phyloP scores from a whole-genome alignment of 2,329 filamentous ascomycete species.

The Fusarium sublunatum region DNA sequence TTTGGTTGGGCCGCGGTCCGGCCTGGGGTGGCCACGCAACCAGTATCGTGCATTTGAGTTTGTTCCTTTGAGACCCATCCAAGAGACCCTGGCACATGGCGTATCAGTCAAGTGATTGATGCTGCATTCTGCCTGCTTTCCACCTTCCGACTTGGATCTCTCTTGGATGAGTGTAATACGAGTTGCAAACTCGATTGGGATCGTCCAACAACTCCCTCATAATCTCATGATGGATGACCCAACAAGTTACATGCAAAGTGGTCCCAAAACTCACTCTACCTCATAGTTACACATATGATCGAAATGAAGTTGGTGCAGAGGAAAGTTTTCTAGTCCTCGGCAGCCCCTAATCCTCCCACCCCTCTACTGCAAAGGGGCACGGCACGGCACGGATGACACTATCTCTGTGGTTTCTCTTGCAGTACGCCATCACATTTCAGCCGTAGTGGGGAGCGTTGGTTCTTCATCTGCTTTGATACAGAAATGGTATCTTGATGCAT shows the following conservation, averaged over 20 bases:
- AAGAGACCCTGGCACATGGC: conserved; percentile 44
- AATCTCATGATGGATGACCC: conserved; percentile 23
- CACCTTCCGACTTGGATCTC: conserved; percentile 36
- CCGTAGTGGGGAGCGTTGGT: conserved; percentile 27
- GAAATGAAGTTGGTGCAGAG: conserved; percentile 28
- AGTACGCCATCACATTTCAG: conserved; percentile 13
- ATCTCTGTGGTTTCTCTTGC: conserved; percentile 10
- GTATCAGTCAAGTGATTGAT: conserved; percentile 49
- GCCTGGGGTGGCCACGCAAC: conserved; percentile 24
- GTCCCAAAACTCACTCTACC: conserved; percentile 13
- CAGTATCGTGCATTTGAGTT: conserved; percentile 32
- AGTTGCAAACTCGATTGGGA: conserved; percentile 32
- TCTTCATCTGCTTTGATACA: conserved; percentile 4
- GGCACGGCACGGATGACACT: conserved; percentile 21
- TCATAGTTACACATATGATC: conserved; percentile 19
- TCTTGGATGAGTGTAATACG: conserved; percentile 30
- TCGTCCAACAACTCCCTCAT: conserved; percentile 25
- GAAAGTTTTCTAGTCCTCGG: conserved; percentile 13
- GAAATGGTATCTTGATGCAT: conserved; percentile 23
- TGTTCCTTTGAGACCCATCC: conserved; percentile 29
- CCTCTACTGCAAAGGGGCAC: conserved; percentile 24
- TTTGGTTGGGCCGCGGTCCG: conserved; percentile 25
- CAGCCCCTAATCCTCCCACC: conserved; percentile 12
- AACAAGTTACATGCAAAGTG: conserved; percentile 44
- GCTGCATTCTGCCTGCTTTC: conserved; percentile 26